These are phyloP conservation scores for Pleurotus ostreatus DNA, from an alignment of 768 basidiomycete species.

Conservation along the genomic window DNA sequence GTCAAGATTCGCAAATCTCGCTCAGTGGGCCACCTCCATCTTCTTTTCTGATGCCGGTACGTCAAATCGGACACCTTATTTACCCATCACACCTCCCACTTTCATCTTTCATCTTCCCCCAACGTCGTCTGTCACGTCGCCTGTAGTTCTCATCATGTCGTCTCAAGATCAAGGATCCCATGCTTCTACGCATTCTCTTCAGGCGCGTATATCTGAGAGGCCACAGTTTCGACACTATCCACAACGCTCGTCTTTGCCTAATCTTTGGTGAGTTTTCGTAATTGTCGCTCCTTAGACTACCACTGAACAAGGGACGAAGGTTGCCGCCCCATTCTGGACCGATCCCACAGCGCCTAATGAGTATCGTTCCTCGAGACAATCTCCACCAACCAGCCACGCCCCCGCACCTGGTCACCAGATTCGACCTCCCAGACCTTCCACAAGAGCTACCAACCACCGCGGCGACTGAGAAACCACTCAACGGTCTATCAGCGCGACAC, in stretches of 20 bases:
- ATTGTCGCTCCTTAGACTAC: not conserved
- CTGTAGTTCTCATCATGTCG: not conserved
- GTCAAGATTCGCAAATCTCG: not conserved
- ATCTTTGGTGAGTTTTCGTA: constrained; percentile 48
- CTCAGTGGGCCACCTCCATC: not conserved
- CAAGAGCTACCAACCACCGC: not conserved
- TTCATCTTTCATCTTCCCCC: not conserved
- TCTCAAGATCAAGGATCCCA: constrained; percentile 12
- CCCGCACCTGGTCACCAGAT: constrained; percentile 17
- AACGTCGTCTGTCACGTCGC: constrained; percentile 5
- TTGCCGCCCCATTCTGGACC: constrained; percentile 46
- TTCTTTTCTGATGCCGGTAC: not conserved
- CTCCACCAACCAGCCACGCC: constrained; percentile 32
- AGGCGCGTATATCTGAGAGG: constrained; percentile 21
- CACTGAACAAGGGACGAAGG: constrained; percentile 23
- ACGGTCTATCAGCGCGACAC: not conserved
- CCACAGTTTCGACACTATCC: constrained; percentile 24
- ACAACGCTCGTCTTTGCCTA: constrained; percentile 61
- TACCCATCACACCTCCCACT: not conserved
- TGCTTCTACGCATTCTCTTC: constrained; percentile 20
- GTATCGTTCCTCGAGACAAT: constrained; percentile 16
- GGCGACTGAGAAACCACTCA: not conserved
- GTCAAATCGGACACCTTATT: constrained; percentile 7
- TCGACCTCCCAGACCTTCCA: not conserved
- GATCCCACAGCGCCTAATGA: constrained; percentile 29